Evolutionary conservation across 2,329 filamentous ascomycete species (phyloP).

Genomic region (Thelonectria blattea): DNA sequence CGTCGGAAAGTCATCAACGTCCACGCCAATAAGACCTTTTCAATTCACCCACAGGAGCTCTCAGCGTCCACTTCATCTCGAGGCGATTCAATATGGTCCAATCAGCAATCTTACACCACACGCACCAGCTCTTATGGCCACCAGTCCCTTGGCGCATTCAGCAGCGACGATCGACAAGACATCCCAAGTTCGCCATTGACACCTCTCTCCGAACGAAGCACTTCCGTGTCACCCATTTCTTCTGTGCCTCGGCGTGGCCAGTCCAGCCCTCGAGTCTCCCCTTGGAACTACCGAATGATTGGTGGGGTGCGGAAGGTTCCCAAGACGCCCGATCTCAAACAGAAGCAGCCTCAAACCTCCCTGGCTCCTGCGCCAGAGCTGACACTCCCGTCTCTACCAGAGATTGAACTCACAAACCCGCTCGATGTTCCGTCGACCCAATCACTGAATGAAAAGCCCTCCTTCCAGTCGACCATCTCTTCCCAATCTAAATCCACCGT

Average conservation of each 20-base stretch:
- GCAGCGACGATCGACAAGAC: constrained; percentile 54
- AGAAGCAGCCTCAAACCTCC: constrained; percentile 43
- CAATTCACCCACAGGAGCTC: constrained; percentile 49
- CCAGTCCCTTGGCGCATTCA: constrained; percentile 53
- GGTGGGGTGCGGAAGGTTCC: constrained; percentile 61
- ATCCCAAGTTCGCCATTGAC: constrained; percentile 57
- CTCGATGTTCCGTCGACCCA: constrained; percentile 28
- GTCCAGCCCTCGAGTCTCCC: constrained; percentile 40
- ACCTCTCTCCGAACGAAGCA: constrained; percentile 49
- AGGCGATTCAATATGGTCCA: constrained; percentile 46
- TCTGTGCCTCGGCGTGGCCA: constrained; percentile 24
- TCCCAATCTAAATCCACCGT: constrained; percentile 49
- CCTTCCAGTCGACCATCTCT: constrained; percentile 38
- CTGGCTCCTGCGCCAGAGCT: constrained; percentile 35
- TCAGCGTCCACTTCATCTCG: constrained; percentile 38
- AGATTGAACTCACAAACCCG: constrained; percentile 32
- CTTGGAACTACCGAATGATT: constrained; percentile 61
- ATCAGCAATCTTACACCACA: constrained; percentile 52
- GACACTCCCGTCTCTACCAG: constrained; percentile 41
- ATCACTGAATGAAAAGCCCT: constrained; percentile 31
- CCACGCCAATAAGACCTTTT: constrained; percentile 65
- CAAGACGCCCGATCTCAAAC: constrained; percentile 48
- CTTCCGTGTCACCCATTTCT: constrained; percentile 30
- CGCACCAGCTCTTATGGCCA: constrained; percentile 56
- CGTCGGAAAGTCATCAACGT: constrained; percentile 54